A percentile compares a stretch with the other conserved stretches of the same genome.
Conservation (phyloP, 257 asterid species). For the Solanum gandarillasii region DNA sequence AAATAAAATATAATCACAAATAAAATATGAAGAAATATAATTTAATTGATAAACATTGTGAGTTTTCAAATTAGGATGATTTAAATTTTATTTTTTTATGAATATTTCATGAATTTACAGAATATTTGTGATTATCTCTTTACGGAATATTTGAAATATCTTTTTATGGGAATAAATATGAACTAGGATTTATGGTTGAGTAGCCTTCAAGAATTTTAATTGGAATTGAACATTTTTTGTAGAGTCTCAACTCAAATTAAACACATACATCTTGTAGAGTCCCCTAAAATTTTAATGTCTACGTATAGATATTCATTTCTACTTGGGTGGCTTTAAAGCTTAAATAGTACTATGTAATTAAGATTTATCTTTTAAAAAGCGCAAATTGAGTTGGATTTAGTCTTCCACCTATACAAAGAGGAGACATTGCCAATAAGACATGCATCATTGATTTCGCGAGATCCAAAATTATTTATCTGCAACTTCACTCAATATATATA, state of each 20-base stretch:
- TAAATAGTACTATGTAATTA: not conserved
- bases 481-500: not conserved
- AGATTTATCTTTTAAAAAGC: not conserved
- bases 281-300: too few species aligned
- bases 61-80: too few species aligned
- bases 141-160: too few species aligned
- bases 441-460: not conserved
- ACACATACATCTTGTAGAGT: too few species aligned
- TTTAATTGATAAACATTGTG: too few species aligned
- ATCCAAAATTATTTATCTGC: not conserved
- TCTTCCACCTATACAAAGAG: not conserved
- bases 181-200: too few species aligned
- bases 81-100: too few species aligned
- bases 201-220: accelerated
- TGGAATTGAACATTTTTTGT: accelerated
- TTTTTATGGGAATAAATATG: too few species aligned
- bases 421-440: not conserved
- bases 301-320: not conserved
- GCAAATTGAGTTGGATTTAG: not conserved
- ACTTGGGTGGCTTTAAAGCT: not conserved
- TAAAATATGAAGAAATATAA: too few species aligned
- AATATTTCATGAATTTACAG: too few species aligned
- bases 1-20: not conserved
- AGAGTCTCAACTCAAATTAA: too few species aligned
- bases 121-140: too few species aligned